Base-by-base conservation (phyloP, 306 rosid genomes). In the Begonia peltatifolia region DNA sequence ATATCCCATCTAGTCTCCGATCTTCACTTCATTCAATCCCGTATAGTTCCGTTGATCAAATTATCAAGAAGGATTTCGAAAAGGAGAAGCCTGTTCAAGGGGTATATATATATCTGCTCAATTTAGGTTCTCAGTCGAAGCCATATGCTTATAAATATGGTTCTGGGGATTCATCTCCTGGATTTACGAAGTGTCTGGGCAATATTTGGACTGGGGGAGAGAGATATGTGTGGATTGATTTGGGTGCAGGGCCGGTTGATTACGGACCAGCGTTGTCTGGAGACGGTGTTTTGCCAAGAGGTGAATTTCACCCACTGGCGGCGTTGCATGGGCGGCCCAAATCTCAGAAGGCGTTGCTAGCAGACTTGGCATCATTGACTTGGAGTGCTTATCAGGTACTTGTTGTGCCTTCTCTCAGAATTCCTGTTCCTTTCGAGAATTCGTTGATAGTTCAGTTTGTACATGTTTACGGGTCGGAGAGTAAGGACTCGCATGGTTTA, bases 241-340 rank as follows among this genome's bases (percentile, higher is more conserved):
- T 92, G 58, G 84, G 88, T 8, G 96, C 99, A 4, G 99, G 96
- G 0, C 93, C 94, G 0, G 88, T 92, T 4, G 94, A 87, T 41
- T 92, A 92, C 16, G 99, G 99, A 5, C 99, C 96, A 1, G 74
- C 89, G 0, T 61, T 86, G 8, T 83, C 96, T 13, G 99, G 99
- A 0, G 96, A 92, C 3, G 99, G 95, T 9, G 77, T 81, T 17
- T 60, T 86, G 5, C 99, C 99, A 0, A 68, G 73, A 6, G 96
- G 95, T 6, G 94, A 92, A 75, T 85, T 85, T 50, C 97, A 90
- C 53, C 99, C 99, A 0, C 60, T 90, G 57, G 92, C 99, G 0
- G 72, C 94, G 0, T 47, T 83, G 14, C 95, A 85, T 42, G 84
- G 87, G 41, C 56, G 86, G 3, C 93, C 88, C 9, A 92, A 86